A percentile compares a stretch with the other conserved stretches of the same genome.
Evolutionary conservation across 495 filamentous ascomycete genomes (phyloP).

Genomic region (Podospora didyma): DNA sequence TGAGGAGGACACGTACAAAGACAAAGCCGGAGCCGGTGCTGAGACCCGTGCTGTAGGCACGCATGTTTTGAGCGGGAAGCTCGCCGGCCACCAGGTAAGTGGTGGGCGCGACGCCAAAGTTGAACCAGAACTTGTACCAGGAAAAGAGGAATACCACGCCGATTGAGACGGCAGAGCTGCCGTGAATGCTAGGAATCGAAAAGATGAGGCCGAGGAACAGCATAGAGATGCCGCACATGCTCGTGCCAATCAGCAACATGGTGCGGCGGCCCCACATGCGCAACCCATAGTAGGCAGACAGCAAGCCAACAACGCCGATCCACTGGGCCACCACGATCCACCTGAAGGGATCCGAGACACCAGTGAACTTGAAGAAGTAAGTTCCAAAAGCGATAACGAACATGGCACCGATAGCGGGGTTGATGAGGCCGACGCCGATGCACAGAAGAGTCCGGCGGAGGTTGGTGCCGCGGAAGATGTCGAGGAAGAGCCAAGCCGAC

Average conservation of each 20-base stretch:
- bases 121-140: conserved; percentile 17
- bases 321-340: background rate
- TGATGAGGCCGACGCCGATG: background rate
- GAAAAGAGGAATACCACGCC: conserved; percentile 23
- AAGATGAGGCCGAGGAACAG: conserved; percentile 34
- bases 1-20: background rate
- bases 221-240: conserved; percentile 44
- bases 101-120: conserved; percentile 38
- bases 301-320: background rate
- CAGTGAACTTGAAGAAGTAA: conserved; percentile 34
- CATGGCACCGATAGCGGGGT: conserved; percentile 29
- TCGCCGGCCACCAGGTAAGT: conserved; percentile 52
- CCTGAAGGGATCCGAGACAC: conserved; percentile 22
- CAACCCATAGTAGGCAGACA: background rate
- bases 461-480: conserved; percentile 6
- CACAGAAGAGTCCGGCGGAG: conserved; percentile 4
- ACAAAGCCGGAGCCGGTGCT: conserved; percentile 42
- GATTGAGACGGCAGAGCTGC: conserved; percentile 38
- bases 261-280: conserved; percentile 24
- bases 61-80: conserved; percentile 43
- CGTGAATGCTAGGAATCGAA: conserved; percentile 23
- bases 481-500: conserved; percentile 4
- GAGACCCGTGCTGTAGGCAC: conserved; percentile 46
- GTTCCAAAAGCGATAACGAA: conserved; percentile 45
- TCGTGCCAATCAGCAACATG: conserved; percentile 41